These are phyloP conservation scores for Simplicillium sp. DNA, from an alignment of 2,329 filamentous ascomycete genomes.

Conservation along the genomic window DNA sequence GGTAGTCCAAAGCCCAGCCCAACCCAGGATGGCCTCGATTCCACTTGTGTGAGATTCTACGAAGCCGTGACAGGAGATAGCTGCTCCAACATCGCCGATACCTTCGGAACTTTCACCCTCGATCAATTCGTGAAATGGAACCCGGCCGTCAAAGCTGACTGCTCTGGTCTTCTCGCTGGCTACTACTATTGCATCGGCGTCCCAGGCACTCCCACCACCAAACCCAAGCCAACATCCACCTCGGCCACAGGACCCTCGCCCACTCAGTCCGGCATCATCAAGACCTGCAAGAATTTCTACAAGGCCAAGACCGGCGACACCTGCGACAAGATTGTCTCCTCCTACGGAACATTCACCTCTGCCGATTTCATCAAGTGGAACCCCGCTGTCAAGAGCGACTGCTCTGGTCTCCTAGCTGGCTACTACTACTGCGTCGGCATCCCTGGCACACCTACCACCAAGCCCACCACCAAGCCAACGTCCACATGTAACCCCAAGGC, in stretches of 20 bases:
- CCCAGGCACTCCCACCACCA: slow-evolving; percentile 4
- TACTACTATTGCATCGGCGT: slow-evolving; percentile 6
- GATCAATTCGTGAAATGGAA: slow-evolving; percentile 4
- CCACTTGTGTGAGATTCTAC: slow-evolving; percentile 8
- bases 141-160: slow-evolving; percentile 5
- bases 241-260: slow-evolving; percentile 1
- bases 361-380: slow-evolving; percentile 4
- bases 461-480: no score
- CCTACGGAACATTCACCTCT: slow-evolving; percentile 6
- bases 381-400: slow-evolving; percentile 4
- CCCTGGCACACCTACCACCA: background rate
- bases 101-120: slow-evolving; percentile 7
- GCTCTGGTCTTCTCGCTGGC: slow-evolving; percentile 5
- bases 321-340: slow-evolving; percentile 7
- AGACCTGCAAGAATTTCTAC: slow-evolving; percentile 8
- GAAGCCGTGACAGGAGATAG: slow-evolving; percentile 7
- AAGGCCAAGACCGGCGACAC: slow-evolving; percentile 8
- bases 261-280: slow-evolving; percentile 3
- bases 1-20: slow-evolving; percentile 1
- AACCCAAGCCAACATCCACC: background rate
- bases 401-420: slow-evolving; percentile 4
- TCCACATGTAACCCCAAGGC: background rate
- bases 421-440: slow-evolving; percentile 6
- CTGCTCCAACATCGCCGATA: slow-evolving; percentile 7
- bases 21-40: slow-evolving; percentile 2